Evolutionary conservation across 1,284 basidiomycete genomes (phyloP).

Genomic region (Irpex rosettiformis): DNA sequence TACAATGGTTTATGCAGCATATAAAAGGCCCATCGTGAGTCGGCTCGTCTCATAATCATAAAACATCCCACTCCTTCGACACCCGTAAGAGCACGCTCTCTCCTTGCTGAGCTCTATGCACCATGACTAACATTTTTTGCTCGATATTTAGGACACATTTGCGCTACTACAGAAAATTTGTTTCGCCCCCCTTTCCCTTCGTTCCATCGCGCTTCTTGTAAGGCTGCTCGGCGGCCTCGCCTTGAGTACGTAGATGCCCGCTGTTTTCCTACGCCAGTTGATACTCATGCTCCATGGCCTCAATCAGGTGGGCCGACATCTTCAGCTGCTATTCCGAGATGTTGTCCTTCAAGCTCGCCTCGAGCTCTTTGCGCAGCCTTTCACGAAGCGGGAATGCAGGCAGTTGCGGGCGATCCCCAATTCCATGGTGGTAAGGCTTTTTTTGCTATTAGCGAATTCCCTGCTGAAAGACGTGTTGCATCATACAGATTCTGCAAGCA

Average conservation of each 20-base stretch:
- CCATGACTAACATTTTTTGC: constrained; percentile 4
- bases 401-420: constrained; percentile 26
- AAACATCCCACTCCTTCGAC: neutral
- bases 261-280: neutral
- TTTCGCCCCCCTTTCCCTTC: constrained; percentile 30
- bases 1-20: too few relatives aligned
- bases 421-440: constrained; percentile 20
- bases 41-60: too few relatives aligned
- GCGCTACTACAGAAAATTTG: constrained; percentile 15
- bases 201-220: constrained; percentile 41
- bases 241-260: constrained; percentile 21
- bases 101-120: neutral
- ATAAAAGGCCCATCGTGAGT: too few relatives aligned
- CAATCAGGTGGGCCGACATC: neutral
- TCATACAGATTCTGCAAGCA: neutral
- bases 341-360: constrained; percentile 16
- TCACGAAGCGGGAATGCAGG: constrained; percentile 29
- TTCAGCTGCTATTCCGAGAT: neutral
- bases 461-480: neutral
- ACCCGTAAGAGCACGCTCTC: neutral
- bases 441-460: neutral
- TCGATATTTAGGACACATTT: neutral
- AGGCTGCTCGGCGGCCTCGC: constrained; percentile 37
- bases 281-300: neutral
- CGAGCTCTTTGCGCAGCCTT: constrained; percentile 32